phyloP scores from a whole-genome alignment of 2,329 filamentous ascomycete genomes.

The Talaromyces sp. region DNA sequence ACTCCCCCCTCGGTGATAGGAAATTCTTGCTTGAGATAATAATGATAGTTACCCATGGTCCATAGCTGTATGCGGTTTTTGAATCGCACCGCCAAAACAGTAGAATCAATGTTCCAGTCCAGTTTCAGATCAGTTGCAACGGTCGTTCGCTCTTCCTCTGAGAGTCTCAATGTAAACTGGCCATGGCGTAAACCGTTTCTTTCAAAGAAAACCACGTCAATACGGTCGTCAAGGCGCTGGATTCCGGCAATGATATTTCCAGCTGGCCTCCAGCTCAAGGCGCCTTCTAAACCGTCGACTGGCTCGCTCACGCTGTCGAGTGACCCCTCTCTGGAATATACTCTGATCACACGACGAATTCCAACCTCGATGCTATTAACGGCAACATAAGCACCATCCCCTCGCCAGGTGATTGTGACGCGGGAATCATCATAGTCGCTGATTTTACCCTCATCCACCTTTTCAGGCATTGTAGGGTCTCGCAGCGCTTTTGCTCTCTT shows the following conservation, averaged over 20 bases:
- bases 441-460: constrained; percentile 74
- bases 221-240: constrained; percentile 62
- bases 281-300: constrained; percentile 81
- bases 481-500: constrained; percentile 78
- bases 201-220: constrained; percentile 92
- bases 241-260: constrained; percentile 89
- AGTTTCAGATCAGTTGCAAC: constrained; percentile 59
- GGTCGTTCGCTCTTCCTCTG: constrained; percentile 52
- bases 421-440: constrained; percentile 68
- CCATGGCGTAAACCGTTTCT: constrained; percentile 96
- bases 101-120: constrained; percentile 89
- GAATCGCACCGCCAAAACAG: constrained; percentile 76
- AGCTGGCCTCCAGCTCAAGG: constrained; percentile 83
- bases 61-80: constrained; percentile 77
- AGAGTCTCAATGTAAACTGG: constrained; percentile 74
- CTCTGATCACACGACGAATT: constrained; percentile 72
- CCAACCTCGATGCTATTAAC: constrained; percentile 71
- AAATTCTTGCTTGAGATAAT: constrained; percentile 93
- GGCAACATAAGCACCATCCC: constrained; percentile 86
- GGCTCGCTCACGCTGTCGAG: constrained; percentile 94
- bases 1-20: constrained; percentile 27
- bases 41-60: constrained; percentile 97
- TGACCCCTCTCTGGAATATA: constrained; percentile 84
- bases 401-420: constrained; percentile 81
- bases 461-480: constrained; percentile 92